Evolutionary conservation across 108 stramenopile species (phyloP).

Genomic region (Fragilaria crotonensis): DNA sequence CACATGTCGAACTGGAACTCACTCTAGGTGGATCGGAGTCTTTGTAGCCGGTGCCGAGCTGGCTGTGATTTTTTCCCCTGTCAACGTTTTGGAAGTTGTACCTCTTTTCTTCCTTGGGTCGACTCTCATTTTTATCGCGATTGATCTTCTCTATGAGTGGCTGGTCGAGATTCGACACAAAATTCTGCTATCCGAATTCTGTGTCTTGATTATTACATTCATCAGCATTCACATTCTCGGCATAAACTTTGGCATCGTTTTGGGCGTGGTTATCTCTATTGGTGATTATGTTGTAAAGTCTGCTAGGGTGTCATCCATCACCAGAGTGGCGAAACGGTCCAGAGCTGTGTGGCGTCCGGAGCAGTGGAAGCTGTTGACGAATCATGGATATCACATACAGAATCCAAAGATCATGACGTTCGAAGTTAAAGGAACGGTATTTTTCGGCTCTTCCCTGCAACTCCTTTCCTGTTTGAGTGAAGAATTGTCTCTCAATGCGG

Average conservation of each 20-base stretch:
- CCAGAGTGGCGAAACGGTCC: conserved; percentile 54
- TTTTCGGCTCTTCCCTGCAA: conserved; percentile 73
- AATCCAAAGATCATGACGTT: conserved; percentile 57
- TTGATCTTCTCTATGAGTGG: conserved; percentile 94
- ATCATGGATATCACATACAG: conserved; percentile 45
- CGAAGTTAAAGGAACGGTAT: conserved; percentile 66
- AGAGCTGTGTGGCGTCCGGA: conserved; percentile 62
- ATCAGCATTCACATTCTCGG: conserved; percentile 78
- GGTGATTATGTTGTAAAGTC: conserved; percentile 74
- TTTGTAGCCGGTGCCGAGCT: conserved; percentile 61
- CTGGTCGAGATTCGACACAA: conserved; percentile 75
- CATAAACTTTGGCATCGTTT: conserved; percentile 62
- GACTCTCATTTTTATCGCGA: conserved; percentile 86
- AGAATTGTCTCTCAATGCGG: conserved; percentile 36
- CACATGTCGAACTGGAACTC: conserved; percentile 85
- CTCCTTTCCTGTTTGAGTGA: conserved; percentile 45
- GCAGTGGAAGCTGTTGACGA: conserved; percentile 56
- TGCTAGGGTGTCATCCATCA: conserved; percentile 45
- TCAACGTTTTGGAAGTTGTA: conserved; percentile 68
- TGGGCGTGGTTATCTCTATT: conserved; percentile 66
- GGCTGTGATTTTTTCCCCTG: conserved; percentile 58
- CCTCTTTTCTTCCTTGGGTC: conserved; percentile 93
- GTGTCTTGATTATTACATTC: conserved; percentile 75
- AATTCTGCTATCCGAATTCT: conserved; percentile 74
- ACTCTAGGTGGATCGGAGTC: conserved; percentile 66